Evolutionary conservation across 1,284 basidiomycete species (phyloP), one percentile per base, ranked within the genome.

Genomic region (Cystobasidium sp.): DNA sequence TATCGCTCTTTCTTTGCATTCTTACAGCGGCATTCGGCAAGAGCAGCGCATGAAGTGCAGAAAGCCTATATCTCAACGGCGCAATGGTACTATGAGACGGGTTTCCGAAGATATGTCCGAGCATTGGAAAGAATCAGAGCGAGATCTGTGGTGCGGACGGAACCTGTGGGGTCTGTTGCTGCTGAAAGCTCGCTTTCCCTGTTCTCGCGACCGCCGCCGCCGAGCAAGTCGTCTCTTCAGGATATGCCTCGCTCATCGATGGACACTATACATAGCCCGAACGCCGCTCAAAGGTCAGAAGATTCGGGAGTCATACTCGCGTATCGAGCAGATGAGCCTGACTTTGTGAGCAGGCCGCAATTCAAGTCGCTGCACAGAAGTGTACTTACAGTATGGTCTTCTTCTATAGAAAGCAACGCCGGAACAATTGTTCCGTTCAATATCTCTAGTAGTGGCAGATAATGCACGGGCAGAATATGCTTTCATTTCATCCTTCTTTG

Each of bases 1-100:
- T 93, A 93, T 80, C 87, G 88, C 58, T 85, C 91, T 3, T 85
- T 99, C 66, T 98, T 91, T 80, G 86, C 87, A 1, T 99, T 99
- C 80, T 85, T 99, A 47, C 88, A 91, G 75, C 88, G 91, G 7
- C 92, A 95, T 77, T 90, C 90, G 16, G 87, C 90, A 3, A 86
- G 87, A 46, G 91, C 95, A 37, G 94, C 96, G 1, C 88, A 88
- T 75, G 96, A 98, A 82, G 85, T 99, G 22, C 94, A 96, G 82
- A 86, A 93, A 61, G 90, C 91, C 4, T 99, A 99, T 81, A 85
- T 91, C 43, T 88, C 87, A 56, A 89, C 91, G 12, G 91, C 92
- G 4, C 87, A 94, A 22, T 87, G 93, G 20, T 99, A 97, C 82
- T 98, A 94, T 77, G 97, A 99, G 83, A 98, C 97, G 18, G 93